These are phyloP conservation scores for Lobosporangium transversale DNA, from an alignment of 192 early-diverging fungal species.

Conservation along the genomic window DNA sequence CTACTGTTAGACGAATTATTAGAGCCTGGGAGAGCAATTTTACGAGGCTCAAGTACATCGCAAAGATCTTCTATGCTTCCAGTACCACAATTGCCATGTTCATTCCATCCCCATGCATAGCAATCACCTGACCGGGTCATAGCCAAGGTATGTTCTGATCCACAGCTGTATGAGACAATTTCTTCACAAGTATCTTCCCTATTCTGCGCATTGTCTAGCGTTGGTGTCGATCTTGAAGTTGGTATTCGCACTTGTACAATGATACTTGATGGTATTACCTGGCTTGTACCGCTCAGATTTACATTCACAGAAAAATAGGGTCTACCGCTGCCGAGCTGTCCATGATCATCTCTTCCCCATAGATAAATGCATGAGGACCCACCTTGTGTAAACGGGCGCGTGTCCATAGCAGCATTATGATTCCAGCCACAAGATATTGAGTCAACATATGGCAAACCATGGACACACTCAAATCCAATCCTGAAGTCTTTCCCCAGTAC, in stretches of 20 bases:
- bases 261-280: background rate
- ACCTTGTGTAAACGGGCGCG: conserved; percentile 11
- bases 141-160: conserved; percentile 80
- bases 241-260: conserved; percentile 30
- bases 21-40: background rate
- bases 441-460: conserved; percentile 30
- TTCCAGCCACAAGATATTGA: conserved; percentile 72
- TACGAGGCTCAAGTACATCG: conserved; percentile 28
- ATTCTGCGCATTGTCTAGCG: background rate
- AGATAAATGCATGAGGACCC: conserved; percentile 41
- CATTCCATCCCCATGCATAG: conserved; percentile 92
- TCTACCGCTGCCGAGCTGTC: conserved; percentile 65
- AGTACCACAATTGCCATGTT: conserved; percentile 89
- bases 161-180: conserved; percentile 62
- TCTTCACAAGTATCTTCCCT: conserved; percentile 5
- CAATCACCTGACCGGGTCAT: conserved; percentile 56
- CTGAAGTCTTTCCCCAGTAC: conserved; percentile 36
- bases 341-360: conserved; percentile 85
- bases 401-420: conserved; percentile 52
- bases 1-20: background rate
- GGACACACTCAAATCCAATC: conserved; percentile 56
- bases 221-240: background rate
- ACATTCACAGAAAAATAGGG: background rate
- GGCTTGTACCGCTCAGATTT: background rate
- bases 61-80: conserved; percentile 12